Evolutionary conservation across 495 filamentous ascomycete genomes (phyloP).

Genomic region (Glutinoglossum americanum): DNA sequence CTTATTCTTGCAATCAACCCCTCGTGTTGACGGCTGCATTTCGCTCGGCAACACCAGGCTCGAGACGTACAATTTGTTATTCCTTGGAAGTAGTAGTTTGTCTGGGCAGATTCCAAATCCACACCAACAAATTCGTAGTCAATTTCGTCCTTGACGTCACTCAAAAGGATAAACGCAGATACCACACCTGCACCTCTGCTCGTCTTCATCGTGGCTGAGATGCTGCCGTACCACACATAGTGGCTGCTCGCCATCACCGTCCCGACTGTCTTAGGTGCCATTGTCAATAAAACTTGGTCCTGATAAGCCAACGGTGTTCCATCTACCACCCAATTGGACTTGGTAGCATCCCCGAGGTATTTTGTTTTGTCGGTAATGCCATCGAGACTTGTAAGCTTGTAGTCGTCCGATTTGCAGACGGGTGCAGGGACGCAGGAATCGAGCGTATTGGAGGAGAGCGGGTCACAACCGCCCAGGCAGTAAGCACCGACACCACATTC

Average conservation of each 20-base stretch:
- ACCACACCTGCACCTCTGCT: slow-evolving; percentile 73
- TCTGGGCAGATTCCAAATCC: slow-evolving; percentile 57
- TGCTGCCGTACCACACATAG: slow-evolving; percentile 95
- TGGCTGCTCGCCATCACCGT: slow-evolving; percentile 74
- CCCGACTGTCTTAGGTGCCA: slow-evolving; percentile 59
- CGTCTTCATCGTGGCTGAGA: slow-evolving; percentile 70
- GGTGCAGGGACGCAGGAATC: slow-evolving; percentile 77
- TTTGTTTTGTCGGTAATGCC: slow-evolving; percentile 43
- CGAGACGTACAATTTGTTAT: slow-evolving; percentile 65
- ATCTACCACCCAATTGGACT: slow-evolving; percentile 70
- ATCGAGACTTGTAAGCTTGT: slow-evolving; percentile 48
- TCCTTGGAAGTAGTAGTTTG: slow-evolving; percentile 95
- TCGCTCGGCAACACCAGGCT: not conserved
- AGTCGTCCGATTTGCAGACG: slow-evolving; percentile 50
- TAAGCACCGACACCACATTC: slow-evolving; percentile 85
- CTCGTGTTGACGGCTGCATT: not conserved
- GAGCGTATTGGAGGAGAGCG: slow-evolving; percentile 53
- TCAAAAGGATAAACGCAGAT: slow-evolving; percentile 84
- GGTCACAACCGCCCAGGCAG: slow-evolving; percentile 92
- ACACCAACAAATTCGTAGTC: slow-evolving; percentile 87
- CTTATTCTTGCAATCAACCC: slow-evolving; percentile 4
- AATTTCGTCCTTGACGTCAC: slow-evolving; percentile 93
- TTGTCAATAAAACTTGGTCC: slow-evolving; percentile 56
- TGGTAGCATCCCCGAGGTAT: slow-evolving; percentile 66
- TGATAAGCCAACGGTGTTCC: slow-evolving; percentile 45